These are phyloP conservation scores for Ganoderma boninense DNA, from an alignment of 1,284 basidiomycete species.

Conservation along the genomic window DNA sequence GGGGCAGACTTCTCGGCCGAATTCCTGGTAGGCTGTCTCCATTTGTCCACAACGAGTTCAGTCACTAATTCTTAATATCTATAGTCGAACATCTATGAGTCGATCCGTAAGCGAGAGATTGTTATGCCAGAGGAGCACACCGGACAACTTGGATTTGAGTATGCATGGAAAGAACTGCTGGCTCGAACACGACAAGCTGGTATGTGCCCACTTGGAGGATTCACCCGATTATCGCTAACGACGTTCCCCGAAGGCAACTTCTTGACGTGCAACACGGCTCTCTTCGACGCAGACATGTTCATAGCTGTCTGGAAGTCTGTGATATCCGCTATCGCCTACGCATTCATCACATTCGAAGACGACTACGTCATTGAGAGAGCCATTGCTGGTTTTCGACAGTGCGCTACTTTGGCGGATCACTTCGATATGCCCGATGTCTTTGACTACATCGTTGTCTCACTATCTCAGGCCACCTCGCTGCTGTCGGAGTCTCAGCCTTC, in stretches of 20 bases:
- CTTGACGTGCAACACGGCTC: slow-evolving; percentile 79
- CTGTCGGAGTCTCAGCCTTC: slow-evolving; percentile 77
- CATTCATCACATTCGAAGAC: slow-evolving; percentile 96
- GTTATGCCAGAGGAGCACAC: slow-evolving; percentile 98
- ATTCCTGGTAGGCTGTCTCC: slow-evolving; percentile 71
- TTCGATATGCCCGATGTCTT: slow-evolving; percentile 95
- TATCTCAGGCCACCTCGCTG: slow-evolving; percentile 89
- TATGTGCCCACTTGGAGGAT: slow-evolving; percentile 40
- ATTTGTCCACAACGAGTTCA: background rate
- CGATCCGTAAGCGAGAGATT: slow-evolving; percentile 94
- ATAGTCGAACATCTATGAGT: slow-evolving; percentile 91
- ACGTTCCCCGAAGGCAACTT: slow-evolving; percentile 64
- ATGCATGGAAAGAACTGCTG: slow-evolving; percentile 97
- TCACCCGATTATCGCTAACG: background rate
- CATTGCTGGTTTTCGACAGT: slow-evolving; percentile 96
- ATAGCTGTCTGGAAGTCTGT: slow-evolving; percentile 90
- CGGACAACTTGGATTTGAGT: slow-evolving; percentile 97
- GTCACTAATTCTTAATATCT: background rate
- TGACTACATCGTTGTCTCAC: slow-evolving; percentile 93
- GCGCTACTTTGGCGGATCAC: slow-evolving; percentile 90
- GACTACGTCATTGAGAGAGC: slow-evolving; percentile 96
- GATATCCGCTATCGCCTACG: slow-evolving; percentile 90
- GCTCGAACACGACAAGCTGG: slow-evolving; percentile 84
- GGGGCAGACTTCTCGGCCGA: slow-evolving; percentile 86
- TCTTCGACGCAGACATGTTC: slow-evolving; percentile 96